Base-by-base conservation (phyloP, 768 basidiomycete genomes). In the Leccinum sublutescens region DNA sequence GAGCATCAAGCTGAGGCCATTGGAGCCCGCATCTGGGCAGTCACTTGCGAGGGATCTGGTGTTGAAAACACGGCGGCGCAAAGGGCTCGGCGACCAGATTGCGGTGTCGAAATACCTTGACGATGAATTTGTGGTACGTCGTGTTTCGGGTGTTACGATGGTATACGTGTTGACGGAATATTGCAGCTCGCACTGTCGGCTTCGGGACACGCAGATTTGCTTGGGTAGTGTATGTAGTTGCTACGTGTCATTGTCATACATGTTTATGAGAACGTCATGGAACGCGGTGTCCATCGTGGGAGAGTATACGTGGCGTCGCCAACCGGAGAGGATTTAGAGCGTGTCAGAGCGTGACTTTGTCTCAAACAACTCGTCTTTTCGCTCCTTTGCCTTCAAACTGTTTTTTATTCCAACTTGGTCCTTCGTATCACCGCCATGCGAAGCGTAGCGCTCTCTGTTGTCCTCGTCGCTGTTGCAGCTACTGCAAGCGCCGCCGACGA, bases 1-100 rank as follows among this genome's bases (percentile, higher is more conserved):
- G 64, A 91, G 87, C 67, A 98, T 99, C 76, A 93, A 96, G 76
- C 86, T 98, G 57, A 85, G 95, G 60, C 97, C 97, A 56, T 78
- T 99, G 58, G 97, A 99, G 73, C 97, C 97, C 53, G 97, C 96
- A 36, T 94, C 95, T 49, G 96, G 97, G 11, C 95, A 98, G 72
- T 89, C 93, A 27, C 80, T 98, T 47, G 95, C 96, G 50, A 78
- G 96, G 63, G 96, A 99, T 76, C 82, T 99, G 47, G 95, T 98
- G 49, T 79, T 99, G 55, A 99, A 99, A 79, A 98, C 96, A 19
- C 86, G 97, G 59, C 82, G 97, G 76, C 81, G 97, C 70, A 99
- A 99, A 73, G 97, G 97, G 21, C 83, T 98, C 29, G 94, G 94
- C 25, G 96, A 98, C 74, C 92, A 94, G 76, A 96, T 98, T 62